Evolutionary conservation across 805 yeast genomes (phyloP).

Genomic region (Candida hungchunana): DNA sequence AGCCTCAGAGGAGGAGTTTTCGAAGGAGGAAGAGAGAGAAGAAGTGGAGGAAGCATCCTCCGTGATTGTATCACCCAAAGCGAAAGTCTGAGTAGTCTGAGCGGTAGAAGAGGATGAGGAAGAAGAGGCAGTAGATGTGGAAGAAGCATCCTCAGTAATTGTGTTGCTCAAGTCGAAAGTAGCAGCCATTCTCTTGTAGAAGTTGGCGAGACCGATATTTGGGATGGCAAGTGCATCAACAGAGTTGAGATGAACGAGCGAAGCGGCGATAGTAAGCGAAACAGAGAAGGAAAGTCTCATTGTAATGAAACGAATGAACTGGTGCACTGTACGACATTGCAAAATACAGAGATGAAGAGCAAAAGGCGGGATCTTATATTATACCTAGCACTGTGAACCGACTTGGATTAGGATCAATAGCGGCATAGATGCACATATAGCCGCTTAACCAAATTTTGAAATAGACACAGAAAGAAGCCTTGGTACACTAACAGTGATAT

Average conservation of each 20-base stretch:
- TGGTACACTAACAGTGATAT: too few relatives aligned
- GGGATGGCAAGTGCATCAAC: slow-evolving; percentile 16
- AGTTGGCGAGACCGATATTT: slow-evolving; percentile 7
- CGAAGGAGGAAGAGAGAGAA: slow-evolving; percentile 15
- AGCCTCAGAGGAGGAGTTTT: slow-evolving; percentile 7
- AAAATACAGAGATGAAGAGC: too few relatives aligned
- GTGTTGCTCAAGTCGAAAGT: slow-evolving; percentile 3
- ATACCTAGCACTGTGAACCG: too few relatives aligned
- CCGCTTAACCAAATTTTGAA: too few relatives aligned
- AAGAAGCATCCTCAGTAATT: slow-evolving; percentile 14
- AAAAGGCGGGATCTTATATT: too few relatives aligned
- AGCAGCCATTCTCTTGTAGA: slow-evolving; percentile 8
- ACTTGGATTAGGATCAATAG: too few relatives aligned
- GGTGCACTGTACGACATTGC: too few relatives aligned
- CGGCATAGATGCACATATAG: too few relatives aligned
- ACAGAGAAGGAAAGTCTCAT: slow-evolving; percentile 7
- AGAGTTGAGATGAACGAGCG: slow-evolving; percentile 7
- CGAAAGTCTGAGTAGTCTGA: slow-evolving; percentile 4
- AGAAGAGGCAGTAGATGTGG: slow-evolving; percentile 6
- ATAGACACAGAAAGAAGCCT: too few relatives aligned
- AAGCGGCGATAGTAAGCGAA: slow-evolving; percentile 3
- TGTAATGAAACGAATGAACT: not conserved
- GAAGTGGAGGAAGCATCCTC: slow-evolving; percentile 13
- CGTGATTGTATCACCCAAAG: slow-evolving; percentile 12
- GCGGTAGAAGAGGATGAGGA: slow-evolving; percentile 4